Evolutionary conservation across 495 filamentous ascomycete genomes (phyloP).

Genomic region (Parathielavia hyrcaniae): DNA sequence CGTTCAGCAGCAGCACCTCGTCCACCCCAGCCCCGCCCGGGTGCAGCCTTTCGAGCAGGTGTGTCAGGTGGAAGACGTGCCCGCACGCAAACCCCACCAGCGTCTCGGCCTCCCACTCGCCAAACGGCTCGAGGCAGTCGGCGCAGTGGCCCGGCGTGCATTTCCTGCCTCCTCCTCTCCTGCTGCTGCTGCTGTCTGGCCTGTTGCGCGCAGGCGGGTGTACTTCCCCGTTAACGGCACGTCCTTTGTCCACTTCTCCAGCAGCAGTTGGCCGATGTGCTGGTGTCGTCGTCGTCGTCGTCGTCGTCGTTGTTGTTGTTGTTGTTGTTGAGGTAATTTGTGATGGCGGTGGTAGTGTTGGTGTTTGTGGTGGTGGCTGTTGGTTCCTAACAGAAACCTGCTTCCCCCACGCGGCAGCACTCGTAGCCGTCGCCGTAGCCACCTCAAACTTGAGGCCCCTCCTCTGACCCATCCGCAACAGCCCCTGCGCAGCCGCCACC

Average conservation of each 20-base stretch:
- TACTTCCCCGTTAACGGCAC: conserved; percentile 20
- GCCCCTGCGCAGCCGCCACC: conserved; percentile 75
- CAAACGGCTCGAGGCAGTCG: conserved; percentile 56
- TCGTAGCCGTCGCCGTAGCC: conserved; percentile 34
- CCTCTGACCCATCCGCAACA: conserved; percentile 65
- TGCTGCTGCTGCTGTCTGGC: background rate
- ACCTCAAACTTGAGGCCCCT: conserved; percentile 88
- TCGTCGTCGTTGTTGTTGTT: too few species aligned
- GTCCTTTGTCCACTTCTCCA: conserved; percentile 7
- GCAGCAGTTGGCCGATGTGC: background rate
- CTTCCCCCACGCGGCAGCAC: background rate
- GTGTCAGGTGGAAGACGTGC: conserved; percentile 83
- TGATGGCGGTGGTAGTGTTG: background rate
- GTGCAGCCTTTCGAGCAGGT: conserved; percentile 54
- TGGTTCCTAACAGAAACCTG: conserved; percentile 15
- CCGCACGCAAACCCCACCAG: conserved; percentile 88
- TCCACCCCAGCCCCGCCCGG: conserved; percentile 32
- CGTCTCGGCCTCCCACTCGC: conserved; percentile 60
- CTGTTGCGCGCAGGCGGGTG: background rate
- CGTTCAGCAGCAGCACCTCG: conserved; percentile 11
- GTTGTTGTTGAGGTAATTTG: too few species aligned
- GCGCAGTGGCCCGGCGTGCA: conserved; percentile 52
- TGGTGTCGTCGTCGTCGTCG: too few species aligned
- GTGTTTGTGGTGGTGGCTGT: conserved; percentile 3
- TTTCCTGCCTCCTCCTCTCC: conserved; percentile 21